Percentiles rank a stretch among this genome's conserved stretches.
Conservation (phyloP, 768 basidiomycete genomes). For the Russula dissimulans region DNA sequence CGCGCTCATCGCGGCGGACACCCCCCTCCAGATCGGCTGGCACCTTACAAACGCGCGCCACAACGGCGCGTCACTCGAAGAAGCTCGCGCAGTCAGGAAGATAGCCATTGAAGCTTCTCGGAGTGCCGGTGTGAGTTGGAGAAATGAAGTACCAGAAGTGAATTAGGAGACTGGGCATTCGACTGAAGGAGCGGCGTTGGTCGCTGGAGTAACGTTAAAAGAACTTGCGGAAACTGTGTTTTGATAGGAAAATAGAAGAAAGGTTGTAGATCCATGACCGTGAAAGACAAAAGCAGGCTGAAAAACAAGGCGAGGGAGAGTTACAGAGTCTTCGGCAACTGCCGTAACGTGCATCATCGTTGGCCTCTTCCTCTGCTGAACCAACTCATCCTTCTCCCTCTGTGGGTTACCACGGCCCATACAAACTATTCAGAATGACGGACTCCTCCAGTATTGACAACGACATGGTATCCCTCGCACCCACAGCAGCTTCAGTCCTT, state of each 20-base stretch:
- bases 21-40: conserved; percentile 58
- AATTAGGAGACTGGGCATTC: not conserved
- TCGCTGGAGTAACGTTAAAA: no score
- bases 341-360: conserved; percentile 11
- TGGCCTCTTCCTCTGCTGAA: conserved; percentile 6
- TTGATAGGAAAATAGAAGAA: not conserved
- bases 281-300: no score
- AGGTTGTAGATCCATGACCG: no score
- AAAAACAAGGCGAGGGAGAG: not conserved
- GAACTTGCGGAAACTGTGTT: no score
- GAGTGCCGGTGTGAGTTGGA: conserved; percentile 44
- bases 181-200: no score
- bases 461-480: conserved; percentile 17
- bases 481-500: conserved; percentile 43
- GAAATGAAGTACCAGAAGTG: conserved; percentile 40
- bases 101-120: conserved; percentile 45
- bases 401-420: conserved; percentile 20
- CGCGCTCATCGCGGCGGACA: conserved; percentile 51
- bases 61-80: conserved; percentile 43
- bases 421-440: conserved; percentile 13
- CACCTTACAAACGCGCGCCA: conserved; percentile 49
- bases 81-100: conserved; percentile 44
- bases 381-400: conserved; percentile 4
- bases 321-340: not conserved
- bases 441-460: conserved; percentile 13